Conservation (phyloP, 768 basidiomycete species). For the Mycena vitilis region DNA sequence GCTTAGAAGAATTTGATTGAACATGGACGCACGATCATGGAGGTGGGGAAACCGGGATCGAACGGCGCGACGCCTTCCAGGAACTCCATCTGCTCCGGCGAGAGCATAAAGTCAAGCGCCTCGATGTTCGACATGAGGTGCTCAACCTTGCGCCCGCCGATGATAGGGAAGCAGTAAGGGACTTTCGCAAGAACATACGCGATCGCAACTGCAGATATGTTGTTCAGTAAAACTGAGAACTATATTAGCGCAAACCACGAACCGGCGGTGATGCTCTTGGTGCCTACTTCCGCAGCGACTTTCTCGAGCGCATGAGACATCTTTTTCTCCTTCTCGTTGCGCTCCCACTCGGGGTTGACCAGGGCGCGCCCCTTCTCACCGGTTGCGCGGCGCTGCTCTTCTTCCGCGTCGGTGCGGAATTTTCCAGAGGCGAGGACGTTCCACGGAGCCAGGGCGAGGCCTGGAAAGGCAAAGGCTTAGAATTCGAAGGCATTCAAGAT, state of each 20-base stretch:
- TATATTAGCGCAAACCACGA: slow-evolving; percentile 15
- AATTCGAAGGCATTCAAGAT: background rate
- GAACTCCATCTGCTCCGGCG: slow-evolving; percentile 50
- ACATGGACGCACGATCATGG: slow-evolving; percentile 12
- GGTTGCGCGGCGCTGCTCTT: slow-evolving; percentile 42
- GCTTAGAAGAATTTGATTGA: background rate
- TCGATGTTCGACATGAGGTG: slow-evolving; percentile 56
- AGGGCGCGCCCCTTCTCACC: slow-evolving; percentile 46
- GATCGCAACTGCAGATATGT: slow-evolving; percentile 48
- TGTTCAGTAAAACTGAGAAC: too few relatives aligned
- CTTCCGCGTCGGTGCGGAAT: slow-evolving; percentile 27
- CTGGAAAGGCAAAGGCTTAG: background rate
- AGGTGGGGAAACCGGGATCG: slow-evolving; percentile 27
- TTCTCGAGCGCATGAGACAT: slow-evolving; percentile 50
- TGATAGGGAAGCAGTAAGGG: slow-evolving; percentile 42
- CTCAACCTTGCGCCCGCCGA: slow-evolving; percentile 58
- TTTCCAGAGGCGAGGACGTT: slow-evolving; percentile 19
- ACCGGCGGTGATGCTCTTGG: slow-evolving; percentile 50
- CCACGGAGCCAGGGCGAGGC: slow-evolving; percentile 32
- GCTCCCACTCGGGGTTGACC: slow-evolving; percentile 30
- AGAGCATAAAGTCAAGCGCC: slow-evolving; percentile 53
- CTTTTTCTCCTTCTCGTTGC: slow-evolving; percentile 41
- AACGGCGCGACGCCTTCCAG: slow-evolving; percentile 45
- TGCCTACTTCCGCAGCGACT: slow-evolving; percentile 52
- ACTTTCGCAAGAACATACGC: slow-evolving; percentile 52